Percentiles rank a stretch among this genome's conserved stretches.
Conservation (phyloP, 345 rosid genomes). For the Heritiera littoralis region DNA sequence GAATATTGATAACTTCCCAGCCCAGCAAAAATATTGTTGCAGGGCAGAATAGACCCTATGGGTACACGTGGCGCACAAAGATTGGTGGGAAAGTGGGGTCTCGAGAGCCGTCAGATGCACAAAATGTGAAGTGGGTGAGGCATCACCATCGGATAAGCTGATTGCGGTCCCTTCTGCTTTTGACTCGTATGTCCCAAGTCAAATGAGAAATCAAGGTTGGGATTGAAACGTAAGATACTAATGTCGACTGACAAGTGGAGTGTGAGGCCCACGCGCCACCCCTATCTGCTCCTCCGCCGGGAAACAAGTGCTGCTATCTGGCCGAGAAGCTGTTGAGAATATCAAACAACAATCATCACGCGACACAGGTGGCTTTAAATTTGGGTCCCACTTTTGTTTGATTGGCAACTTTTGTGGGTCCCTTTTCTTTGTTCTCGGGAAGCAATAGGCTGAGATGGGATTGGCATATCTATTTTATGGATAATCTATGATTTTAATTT, state of each 20-base stretch:
- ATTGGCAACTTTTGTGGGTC: too few relatives aligned
- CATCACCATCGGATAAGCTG: not conserved
- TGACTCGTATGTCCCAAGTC: constrained; percentile 2
- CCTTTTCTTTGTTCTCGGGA: too few relatives aligned
- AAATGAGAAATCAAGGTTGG: constrained; percentile 22
- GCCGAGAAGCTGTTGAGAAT: not conserved
- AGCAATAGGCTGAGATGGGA: too few relatives aligned
- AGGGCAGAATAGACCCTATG: not conserved
- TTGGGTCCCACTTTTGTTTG: too few relatives aligned
- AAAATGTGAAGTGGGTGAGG: not conserved
- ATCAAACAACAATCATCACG: not conserved
- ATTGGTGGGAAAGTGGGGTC: constrained; percentile 17
- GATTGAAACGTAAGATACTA: not conserved
- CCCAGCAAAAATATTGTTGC: not conserved
- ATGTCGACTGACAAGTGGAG: constrained; percentile 14
- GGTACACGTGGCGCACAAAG: not conserved
- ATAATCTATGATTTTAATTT: too few relatives aligned
- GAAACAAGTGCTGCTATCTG: constrained; percentile 8
- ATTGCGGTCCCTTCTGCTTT: not conserved
- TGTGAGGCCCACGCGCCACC: constrained; percentile 31
- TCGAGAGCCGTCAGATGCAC: constrained; percentile 25
- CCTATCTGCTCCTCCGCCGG: not conserved
- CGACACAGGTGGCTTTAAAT: not conserved
- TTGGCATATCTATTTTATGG: too few relatives aligned
- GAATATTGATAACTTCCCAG: not conserved